Base-by-base conservation (phyloP, 805 yeast genomes). In the Kuraishia ogatae region DNA sequence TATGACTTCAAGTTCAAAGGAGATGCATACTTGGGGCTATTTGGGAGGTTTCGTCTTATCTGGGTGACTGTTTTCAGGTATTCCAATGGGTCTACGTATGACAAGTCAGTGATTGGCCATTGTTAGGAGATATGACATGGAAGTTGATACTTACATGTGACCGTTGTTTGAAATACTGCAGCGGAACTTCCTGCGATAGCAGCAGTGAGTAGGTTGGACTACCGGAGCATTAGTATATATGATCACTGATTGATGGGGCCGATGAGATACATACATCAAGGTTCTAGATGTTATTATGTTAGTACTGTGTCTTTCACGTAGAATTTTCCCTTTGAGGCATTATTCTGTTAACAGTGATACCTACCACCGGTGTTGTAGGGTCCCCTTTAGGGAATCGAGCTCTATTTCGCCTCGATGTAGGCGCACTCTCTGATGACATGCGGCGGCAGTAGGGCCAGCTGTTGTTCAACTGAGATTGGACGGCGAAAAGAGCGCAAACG, bases 31-130 rank as follows among this genome's bases (percentile, higher is more conserved):
- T 58, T 65, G 58, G 59, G 66, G 61, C 59, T 64, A 48, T 68
- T 60, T 6, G 61, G 59, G n/a, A 52, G 58, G 17, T 70, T 59
- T 56, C 82, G 78, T 55, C 78, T 80, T 52, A 87, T 70, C 62
- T 87, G 93, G 28, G 79, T 70, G 20, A 80, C 80, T 0, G 89
- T 84, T 65, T 87, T 87, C 53, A 83, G 66, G 60, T 78, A 85
- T 62, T 87, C 94, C 59, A 87, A 80, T 0, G 94, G 93, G 61
- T 84, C 53, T 52, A 23, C 2, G 19, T 13, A 3, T 3, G 22
- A 11, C 10, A 10, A 11, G 49, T 47, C 19, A 47, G 49, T 47
- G 19, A 10, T 10, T n/a, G 48, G 19, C 7, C 19, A 21, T 22
- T 19, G 15, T 6, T 11, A 7, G 21, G 22, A 19, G 10, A 22